Percentiles rank a stretch among this genome's conserved stretches.
Evolutionary conservation across 371 early-diverging fungal genomes (phyloP).

Genomic region (Rhizopus stolonifer): DNA sequence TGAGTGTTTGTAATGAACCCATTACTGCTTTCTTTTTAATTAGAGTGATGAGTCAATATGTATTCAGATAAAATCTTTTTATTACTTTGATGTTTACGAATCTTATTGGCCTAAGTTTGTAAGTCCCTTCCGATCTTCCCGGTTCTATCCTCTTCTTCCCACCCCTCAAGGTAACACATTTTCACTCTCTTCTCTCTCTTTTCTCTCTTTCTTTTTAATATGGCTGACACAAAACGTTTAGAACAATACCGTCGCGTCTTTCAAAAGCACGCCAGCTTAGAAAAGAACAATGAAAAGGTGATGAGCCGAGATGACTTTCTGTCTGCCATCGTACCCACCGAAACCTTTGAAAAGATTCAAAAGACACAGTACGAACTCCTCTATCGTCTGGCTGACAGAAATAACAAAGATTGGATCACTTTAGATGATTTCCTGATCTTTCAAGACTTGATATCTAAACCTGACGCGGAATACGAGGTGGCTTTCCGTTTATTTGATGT

Average conservation of each 20-base stretch:
- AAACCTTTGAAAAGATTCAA: conserved; percentile 61
- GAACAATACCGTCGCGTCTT: conserved; percentile 61
- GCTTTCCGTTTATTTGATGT: conserved; percentile 77
- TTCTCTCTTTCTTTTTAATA: no score
- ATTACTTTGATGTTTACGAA: neutral
- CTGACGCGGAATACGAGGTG: conserved; percentile 85
- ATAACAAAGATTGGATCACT: conserved; percentile 61
- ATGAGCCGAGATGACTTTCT: conserved; percentile 74
- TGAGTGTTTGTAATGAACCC: no score
- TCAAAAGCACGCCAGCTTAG: conserved; percentile 60
- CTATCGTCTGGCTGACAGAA: conserved; percentile 72
- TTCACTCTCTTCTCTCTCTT: no score
- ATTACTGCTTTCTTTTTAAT: no score
- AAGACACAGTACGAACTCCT: conserved; percentile 64
- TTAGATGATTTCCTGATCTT: conserved; percentile 78
- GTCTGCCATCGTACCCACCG: conserved; percentile 65
- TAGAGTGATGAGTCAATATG: no score
- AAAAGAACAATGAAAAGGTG: conserved; percentile 56
- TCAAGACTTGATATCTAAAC: conserved; percentile 67
- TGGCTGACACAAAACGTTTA: no score
- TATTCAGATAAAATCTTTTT: neutral
- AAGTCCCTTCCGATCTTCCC: conserved; percentile 23
- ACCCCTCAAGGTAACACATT: no score
- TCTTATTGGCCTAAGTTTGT: conserved; percentile 16
- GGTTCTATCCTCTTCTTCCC: no score